A percentile compares a stretch with the other conserved stretches of the same genome.
Conservation (phyloP, 2,329 filamentous ascomycete genomes). For the Trichoderma guizhouense region DNA sequence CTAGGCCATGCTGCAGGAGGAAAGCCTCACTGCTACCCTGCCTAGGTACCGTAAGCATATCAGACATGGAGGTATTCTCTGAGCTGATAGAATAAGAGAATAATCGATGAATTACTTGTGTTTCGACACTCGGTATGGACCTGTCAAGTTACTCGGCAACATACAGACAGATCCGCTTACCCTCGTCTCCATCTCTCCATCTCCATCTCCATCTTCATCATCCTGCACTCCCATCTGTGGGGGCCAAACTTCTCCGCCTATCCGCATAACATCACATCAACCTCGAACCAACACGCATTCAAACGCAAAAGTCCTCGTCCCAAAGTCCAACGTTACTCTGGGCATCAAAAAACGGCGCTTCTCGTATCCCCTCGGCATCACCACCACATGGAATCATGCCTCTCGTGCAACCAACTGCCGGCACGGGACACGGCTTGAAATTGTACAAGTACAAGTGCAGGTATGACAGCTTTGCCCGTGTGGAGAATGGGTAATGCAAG, state of each 20-base stretch:
- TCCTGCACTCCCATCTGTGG: background rate
- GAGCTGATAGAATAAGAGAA: background rate
- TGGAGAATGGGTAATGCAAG: background rate
- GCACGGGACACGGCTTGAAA: background rate
- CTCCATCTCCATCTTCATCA: background rate
- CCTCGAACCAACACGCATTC: constrained; percentile 1
- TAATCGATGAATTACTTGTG: background rate
- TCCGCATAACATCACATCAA: background rate
- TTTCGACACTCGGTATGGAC: background rate
- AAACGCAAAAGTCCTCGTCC: background rate
- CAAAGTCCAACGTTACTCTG: background rate
- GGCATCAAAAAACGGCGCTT: background rate
- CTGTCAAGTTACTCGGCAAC: background rate
- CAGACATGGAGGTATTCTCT: background rate
- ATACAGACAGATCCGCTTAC: background rate
- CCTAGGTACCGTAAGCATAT: background rate
- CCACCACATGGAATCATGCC: background rate
- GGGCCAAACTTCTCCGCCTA: background rate
- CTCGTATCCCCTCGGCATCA: background rate
- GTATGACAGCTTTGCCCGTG: background rate
- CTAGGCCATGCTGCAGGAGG: background rate
- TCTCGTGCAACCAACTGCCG: background rate
- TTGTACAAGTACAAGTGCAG: background rate
- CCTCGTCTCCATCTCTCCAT: background rate
- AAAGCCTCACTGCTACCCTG: constrained; percentile 11